Evolutionary conservation across 2,329 filamentous ascomycete species (phyloP), one percentile per base, ranked within the genome.

Genomic region (Coniochaeta sp.): DNA sequence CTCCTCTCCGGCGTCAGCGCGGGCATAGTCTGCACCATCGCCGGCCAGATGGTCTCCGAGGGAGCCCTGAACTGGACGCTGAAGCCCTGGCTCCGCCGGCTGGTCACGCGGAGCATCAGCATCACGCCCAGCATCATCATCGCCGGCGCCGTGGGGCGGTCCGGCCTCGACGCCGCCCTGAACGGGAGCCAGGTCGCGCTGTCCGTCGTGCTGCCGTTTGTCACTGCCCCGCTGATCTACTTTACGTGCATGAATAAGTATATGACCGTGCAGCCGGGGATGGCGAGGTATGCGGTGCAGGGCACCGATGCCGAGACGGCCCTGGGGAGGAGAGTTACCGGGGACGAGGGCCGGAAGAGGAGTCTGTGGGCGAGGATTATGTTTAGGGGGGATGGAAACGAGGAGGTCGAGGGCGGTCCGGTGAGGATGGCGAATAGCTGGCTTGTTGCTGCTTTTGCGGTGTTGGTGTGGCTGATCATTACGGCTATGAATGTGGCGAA

Each of bases 41-140:
- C 91, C 0, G 91, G 91, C 0, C 91, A 96, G 72, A 95, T 96
- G 87, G 88, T 96, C 24, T 88, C 86, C 63, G 91, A 96, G 71
- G 91, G 91, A 7, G 90, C 91, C 62, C 72, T 96, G 52, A 84
- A 85, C 55, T 92, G 90, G 89, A 84, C 76, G 6, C 73, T 93
- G 34, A 80, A 80, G 62, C 91, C 91, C 0, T 96, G 91, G 91
- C 68, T 93, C 11, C 87, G 91, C 2, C 82, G 91, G 12, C 80
- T 96, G 4, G 73, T 93, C 57, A 96, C 91, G 0, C 83, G 91
- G 28, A 84, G 82, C 57, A 90, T 96, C 70, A 91, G 88, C 68
- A 92, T 96, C 71, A 87, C 87, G 1, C 91, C 91, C 0, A 88
- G 84, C 62, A 91, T 96, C 71, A 86, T 95, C 69, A 91, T 96